These are phyloP conservation scores for Candida montana DNA, from an alignment of 805 yeast genomes.

Conservation along the genomic window DNA sequence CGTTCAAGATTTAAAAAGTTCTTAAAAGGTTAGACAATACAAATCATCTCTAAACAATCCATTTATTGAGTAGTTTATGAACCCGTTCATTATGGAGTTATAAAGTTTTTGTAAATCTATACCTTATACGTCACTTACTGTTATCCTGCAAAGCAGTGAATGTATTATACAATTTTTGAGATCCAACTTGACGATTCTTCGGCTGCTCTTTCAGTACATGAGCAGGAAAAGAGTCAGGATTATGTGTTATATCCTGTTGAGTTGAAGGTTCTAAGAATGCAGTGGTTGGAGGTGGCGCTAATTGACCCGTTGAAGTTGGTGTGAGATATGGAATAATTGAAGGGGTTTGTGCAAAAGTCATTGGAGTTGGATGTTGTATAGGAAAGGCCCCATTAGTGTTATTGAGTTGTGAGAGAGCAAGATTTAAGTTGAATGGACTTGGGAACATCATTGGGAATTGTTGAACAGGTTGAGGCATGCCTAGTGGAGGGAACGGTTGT, in stretches of 20 bases:
- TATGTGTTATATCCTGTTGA: too few species aligned
- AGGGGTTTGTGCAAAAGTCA: neutral
- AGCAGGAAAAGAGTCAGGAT: too few species aligned
- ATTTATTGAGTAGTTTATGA: neutral
- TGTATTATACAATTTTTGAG: neutral
- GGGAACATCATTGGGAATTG: neutral
- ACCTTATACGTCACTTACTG: neutral
- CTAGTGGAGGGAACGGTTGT: neutral
- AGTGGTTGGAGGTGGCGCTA: neutral
- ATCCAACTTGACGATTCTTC: too few species aligned
- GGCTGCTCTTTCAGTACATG: too few species aligned
- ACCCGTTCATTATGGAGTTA: too few species aligned
- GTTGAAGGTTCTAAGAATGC: neutral
- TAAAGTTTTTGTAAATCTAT: too few species aligned
- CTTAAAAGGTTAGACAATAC: conserved; percentile 29
- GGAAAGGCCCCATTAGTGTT: neutral
- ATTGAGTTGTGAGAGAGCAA: neutral
- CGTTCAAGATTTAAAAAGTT: conserved; percentile 42
- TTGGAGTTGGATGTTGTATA: neutral
- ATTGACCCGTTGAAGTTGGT: neutral
- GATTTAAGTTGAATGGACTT: neutral
- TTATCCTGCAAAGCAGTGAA: neutral
- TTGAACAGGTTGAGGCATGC: neutral
- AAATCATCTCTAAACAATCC: too few species aligned
- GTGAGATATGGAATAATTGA: neutral